Conservation (phyloP, 2,329 filamentous ascomycete genomes). For the Aspergillus puulaauensis region DNA sequence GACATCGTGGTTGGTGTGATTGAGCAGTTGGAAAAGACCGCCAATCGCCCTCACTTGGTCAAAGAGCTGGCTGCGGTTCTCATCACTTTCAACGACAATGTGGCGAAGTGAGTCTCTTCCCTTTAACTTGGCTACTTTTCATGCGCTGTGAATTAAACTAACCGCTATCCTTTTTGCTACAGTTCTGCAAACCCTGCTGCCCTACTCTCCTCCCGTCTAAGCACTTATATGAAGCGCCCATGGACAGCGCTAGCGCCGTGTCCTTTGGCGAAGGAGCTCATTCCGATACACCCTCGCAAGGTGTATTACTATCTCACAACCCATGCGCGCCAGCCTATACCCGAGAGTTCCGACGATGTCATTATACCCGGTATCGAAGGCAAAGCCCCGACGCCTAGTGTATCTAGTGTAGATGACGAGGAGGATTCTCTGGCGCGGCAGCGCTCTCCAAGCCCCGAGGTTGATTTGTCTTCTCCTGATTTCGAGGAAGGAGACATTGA, state of each 20-base stretch:
- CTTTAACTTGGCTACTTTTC: conserved; percentile 3
- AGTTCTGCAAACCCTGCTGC: conserved; percentile 95
- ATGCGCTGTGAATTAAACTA: conserved; percentile 12
- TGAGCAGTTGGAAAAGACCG: conserved; percentile 81
- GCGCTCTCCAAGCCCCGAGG: conserved; percentile 77
- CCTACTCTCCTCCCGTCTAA: conserved; percentile 88
- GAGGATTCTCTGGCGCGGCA: conserved; percentile 60
- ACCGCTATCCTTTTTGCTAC: conserved; percentile 24
- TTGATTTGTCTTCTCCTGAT: conserved; percentile 84
- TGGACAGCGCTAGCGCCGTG: conserved; percentile 79
- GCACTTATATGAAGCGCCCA: conserved; percentile 83
- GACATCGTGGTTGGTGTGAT: conserved; percentile 93
- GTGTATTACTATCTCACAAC: conserved; percentile 96
- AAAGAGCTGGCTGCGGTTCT: conserved; percentile 87
- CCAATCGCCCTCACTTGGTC: conserved; percentile 88
- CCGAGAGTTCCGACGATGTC: conserved; percentile 59
- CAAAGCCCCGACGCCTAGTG: conserved; percentile 76
- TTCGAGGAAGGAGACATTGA: conserved; percentile 70
- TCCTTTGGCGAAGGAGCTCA: conserved; percentile 88
- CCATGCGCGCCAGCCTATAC: conserved; percentile 78
- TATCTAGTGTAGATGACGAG: conserved; percentile 72
- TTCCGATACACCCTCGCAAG: conserved; percentile 87
- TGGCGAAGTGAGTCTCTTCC: conserved; percentile 75
- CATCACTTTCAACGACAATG: conserved; percentile 71
- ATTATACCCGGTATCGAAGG: conserved; percentile 50